Base-by-base conservation (phyloP, 2,329 filamentous ascomycete genomes). In the Paracoccidioides brasiliensis region DNA sequence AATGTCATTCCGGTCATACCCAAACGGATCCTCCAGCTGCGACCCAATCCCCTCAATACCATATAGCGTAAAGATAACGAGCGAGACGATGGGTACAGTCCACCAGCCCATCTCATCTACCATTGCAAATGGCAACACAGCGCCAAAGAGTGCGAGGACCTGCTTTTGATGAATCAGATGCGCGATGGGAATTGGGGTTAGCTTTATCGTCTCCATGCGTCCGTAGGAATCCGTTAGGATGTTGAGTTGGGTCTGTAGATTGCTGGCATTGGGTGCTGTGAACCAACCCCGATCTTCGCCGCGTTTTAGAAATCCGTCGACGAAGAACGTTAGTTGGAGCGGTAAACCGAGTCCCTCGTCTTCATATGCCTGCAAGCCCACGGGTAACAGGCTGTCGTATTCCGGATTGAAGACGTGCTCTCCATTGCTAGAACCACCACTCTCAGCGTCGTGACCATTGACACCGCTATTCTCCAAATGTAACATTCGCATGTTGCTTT, bases 161-260 rank as follows among this genome's bases (percentile, higher is more conserved):
- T 85, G 82, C 59, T 79, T 79, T 61, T 80, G 79, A 60, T 84
- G 82, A 58, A 85, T 85, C 63, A 84, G 63, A 64, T 84, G 81
- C 4, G 82, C 82, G 6, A 85, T 77, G 1, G 82, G 82, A 22
- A 84, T 77, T 0, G 81, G 80, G 0, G 82, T 84, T n/a, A 80
- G 67, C 56, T 80, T 75, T 44, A 85, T 84, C 0, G 81, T 83
- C 67, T 85, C 82, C 80, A 84, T 82, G 54, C 69, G 74, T 2
- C 80, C 80, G 64, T 82, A 84, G 0, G 80, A 79, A 57, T 80
- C 76, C 14, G 78, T 75, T 15, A 84, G 66, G 0, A 68, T 66
- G 63, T 82, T 82, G 30, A 84, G 64, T 60, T 83, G 78, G 1
- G 75, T 75, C 10, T 78, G 78, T 72, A 85, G 74, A 57, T 80